Conservation (phyloP, 805 yeast species). For the Nakazawaea ishiwadae region DNA sequence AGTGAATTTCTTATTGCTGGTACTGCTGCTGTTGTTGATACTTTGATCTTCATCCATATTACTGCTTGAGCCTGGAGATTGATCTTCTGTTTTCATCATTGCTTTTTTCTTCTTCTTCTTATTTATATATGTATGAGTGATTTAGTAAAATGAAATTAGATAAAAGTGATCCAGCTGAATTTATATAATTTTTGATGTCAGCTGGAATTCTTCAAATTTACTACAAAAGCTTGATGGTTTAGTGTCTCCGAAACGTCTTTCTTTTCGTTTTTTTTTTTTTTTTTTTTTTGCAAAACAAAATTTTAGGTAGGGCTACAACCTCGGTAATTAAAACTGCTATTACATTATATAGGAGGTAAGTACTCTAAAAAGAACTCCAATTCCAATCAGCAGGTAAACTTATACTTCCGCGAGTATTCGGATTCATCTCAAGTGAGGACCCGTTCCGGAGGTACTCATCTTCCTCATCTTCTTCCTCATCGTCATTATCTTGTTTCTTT, state of each 20-base stretch:
- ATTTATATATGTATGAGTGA: background rate
- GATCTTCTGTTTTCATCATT: conserved; percentile 1
- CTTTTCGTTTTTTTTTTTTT: no score
- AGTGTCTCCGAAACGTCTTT: no score
- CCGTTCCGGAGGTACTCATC: background rate
- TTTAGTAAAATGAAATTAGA: no score
- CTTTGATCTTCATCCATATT: background rate
- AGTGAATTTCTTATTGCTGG: conserved; percentile 1
- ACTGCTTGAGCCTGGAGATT: background rate
- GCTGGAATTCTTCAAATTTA: no score
- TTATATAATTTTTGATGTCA: no score
- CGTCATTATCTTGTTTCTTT: conserved; percentile 1
- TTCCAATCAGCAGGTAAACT: conserved; percentile 33
- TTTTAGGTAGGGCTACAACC: no score
- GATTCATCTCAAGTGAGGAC: background rate
- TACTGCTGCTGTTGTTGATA: background rate
- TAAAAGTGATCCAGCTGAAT: no score
- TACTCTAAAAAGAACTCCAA: conserved; percentile 36
- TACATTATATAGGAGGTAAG: no score
- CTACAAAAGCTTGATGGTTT: no score
- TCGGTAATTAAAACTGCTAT: no score
- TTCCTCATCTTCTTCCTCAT: conserved; percentile 4
- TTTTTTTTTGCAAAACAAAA: no score
- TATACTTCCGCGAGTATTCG: background rate
- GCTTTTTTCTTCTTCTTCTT: background rate